Evolutionary conservation across 768 basidiomycete genomes (phyloP), one percentile per base, ranked within the genome.

Genomic region (Amanita polypyramis): DNA sequence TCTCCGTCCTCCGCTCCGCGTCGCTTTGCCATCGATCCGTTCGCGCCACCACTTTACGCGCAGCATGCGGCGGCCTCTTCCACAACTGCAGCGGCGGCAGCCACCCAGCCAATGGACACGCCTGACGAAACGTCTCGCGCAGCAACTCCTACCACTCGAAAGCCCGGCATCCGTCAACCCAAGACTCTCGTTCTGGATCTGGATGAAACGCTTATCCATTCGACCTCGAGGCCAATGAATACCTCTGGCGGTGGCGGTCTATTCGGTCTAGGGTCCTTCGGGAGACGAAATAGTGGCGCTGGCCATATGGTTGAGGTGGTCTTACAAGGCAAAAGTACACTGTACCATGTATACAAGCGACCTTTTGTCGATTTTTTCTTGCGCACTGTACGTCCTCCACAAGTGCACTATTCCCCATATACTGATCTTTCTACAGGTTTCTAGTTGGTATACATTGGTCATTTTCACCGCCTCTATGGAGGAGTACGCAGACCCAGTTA

Each of bases 391-490:
- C 51, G 69, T 66, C 25, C 12, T 50, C 33, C n/a, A 9, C 19
- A 39, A 37, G 7, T 19, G 43, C 23, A 10, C 17, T 14, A 27
- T 35, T 8, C 7, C 25, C 12, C 35, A n/a, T 50, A 29, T 25
- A 50, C 52, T 46, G 51, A 46, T 51, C 33, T 52, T 36, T 34
- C 19, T 20, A 37, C 50, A 98, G 94, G 95, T 97, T 34, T 94
- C 96, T 25, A 75, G 83, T 20, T 99, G 96, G 96, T 99, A 99
- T 67, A 98, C 94, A 1, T 77, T 99, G 51, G 93, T 99, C 45
- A 92, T 99, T 54, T 99, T 95, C 67, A 99, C 96, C 27, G 96
- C 96, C 5, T 97, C 95, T 7, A 91, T 99, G 89, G 87, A 93
- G 60, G 96, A 99, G 66, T 99, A 99, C 63, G 96, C 96, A 52